Base-by-base conservation (phyloP, 495 filamentous ascomycete genomes). In the Trichocladium uniseriatum region DNA sequence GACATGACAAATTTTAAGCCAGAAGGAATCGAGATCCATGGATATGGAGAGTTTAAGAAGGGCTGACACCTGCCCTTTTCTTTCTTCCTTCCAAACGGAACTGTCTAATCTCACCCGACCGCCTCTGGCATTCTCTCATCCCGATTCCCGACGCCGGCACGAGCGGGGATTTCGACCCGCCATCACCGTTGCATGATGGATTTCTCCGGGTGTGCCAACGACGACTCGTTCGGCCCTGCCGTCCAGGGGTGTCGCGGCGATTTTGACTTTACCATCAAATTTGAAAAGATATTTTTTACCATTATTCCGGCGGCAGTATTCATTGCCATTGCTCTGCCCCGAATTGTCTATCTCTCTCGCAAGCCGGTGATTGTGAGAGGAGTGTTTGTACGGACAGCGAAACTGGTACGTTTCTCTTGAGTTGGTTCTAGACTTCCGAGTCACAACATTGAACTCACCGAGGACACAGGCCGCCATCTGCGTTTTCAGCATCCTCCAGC, bases 191-290 rank as follows among this genome's bases (percentile, higher is more conserved):
- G 2, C 41, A 46, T 8, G n/a, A 61, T 61, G 59, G 56, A 61
- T 15, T 61, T 61, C 20, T 46, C 55, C 0, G 38, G 46, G 6
- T 61, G 59, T 21, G 38, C 34, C 24, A 48, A 44, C 51, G 59
- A 61, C 34, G 43, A 43, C 4, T 49, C 53, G 11, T 49, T 61
- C 37, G 55, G 55, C 13, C 59, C 59, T 0, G 34, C 56, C 1
- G 56, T 61, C n/a, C 29, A 42, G 15, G 58, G 55, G 3, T 61
- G 58, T 22, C 58, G 59, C 16, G 62, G 45, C 6, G 59, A 65
- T 43, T 74, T 75, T 27, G 69, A 76, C 54, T 74, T 76, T 45
- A 76, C 64, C 21, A 35, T 76, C 37, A 65, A 62, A 40, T 74
- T 75, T 32, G 72, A 75, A 48, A 65, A 68, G 44, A 47, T 71